Base-by-base conservation (phyloP, 2,329 filamentous ascomycete genomes). In the Fusarium abutilonis region DNA sequence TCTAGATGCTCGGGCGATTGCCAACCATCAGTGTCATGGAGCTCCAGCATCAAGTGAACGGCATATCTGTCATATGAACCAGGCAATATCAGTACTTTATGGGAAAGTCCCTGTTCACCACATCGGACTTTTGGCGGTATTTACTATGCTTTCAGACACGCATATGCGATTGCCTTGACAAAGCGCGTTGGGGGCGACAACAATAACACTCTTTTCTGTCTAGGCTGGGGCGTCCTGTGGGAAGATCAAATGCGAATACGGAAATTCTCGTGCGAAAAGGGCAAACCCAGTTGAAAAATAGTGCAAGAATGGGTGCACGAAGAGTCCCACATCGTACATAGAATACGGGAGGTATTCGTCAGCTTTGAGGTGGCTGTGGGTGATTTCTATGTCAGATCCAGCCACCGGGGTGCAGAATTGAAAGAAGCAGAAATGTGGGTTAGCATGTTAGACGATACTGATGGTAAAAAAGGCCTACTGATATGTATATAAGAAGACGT, bases 271-370 rank as follows among this genome's bases (percentile, higher is more conserved):
- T 47, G 6, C 8, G n/a, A 23, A 13, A 44, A 35, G 39, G 32
- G 29, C 36, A 39, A 51, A 36, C 64, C 39, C 35, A 45, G 36
- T 41, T 41, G 32, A 32, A 40, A 32, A 32, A 26, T 13, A 32
- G 41, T 40, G 21, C 14, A 48, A 54, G 44, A 29, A 40, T 26
- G 28, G 36, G 28, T n/a, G 36, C n/a, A 29, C 34, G 15, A 56
- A 6, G 29, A 48, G 56, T 51, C 51, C 54, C 52, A 52, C 58
- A 60, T 29, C 21, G 14, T 17, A 34, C 40, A 31, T 38, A 13
- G 34, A 53, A 64, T 60, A 66, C 35, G 59, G 59, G 44, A 38
- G 48, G 47, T 45, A 57, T 51, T 66, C 63, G 63, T 66, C 63
- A 66, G 59, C 59, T 34, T 39, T 13, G 36, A 15, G 52, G 58